Percentiles rank a stretch among this genome's conserved stretches.
Evolutionary conservation across 1,284 basidiomycete species (phyloP).

Genomic region (Vanrija sp.): DNA sequence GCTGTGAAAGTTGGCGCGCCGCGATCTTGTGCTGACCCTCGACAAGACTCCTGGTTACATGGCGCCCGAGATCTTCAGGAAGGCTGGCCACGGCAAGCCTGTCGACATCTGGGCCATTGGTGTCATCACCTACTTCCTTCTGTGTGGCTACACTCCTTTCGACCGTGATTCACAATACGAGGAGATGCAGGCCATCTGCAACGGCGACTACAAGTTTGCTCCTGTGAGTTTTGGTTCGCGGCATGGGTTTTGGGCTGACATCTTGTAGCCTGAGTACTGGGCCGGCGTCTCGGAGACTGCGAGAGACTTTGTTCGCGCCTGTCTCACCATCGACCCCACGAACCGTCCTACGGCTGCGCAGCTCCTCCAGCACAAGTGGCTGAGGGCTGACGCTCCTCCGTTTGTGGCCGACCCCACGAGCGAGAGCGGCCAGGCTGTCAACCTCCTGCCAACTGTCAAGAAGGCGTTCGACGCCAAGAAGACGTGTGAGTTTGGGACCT

Average conservation of each 20-base stretch:
- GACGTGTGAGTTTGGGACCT: slow-evolving; percentile 60
- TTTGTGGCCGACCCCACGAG: slow-evolving; percentile 59
- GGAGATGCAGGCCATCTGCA: slow-evolving; percentile 90
- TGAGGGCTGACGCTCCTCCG: slow-evolving; percentile 47
- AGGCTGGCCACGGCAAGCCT: slow-evolving; percentile 90
- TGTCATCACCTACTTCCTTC: slow-evolving; percentile 91
- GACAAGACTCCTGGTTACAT: slow-evolving; percentile 62
- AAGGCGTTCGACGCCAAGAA: slow-evolving; percentile 81
- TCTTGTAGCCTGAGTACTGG: slow-evolving; percentile 66
- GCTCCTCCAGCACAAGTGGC: slow-evolving; percentile 73
- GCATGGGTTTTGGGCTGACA: slow-evolving; percentile 22
- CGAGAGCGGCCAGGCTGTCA: slow-evolving; percentile 61
- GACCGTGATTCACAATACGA: slow-evolving; percentile 81
- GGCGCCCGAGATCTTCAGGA: slow-evolving; percentile 98
- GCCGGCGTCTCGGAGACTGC: slow-evolving; percentile 73
- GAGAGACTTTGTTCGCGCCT: slow-evolving; percentile 71
- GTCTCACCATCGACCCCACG: slow-evolving; percentile 76
- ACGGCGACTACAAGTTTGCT: slow-evolving; percentile 87
- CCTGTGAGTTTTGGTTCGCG: slow-evolving; percentile 49
- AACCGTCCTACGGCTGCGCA: slow-evolving; percentile 71
- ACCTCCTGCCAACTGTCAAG: slow-evolving; percentile 82
- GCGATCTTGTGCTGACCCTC: slow-evolving; percentile 12
- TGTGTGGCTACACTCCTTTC: slow-evolving; percentile 92
- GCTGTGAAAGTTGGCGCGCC: slow-evolving; percentile 64
- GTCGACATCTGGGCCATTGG: slow-evolving; percentile 98